Evolutionary conservation across 2,329 filamentous ascomycete genomes (phyloP), one percentile per base, ranked within the genome.

Genomic region (Talaromyces sp.): DNA sequence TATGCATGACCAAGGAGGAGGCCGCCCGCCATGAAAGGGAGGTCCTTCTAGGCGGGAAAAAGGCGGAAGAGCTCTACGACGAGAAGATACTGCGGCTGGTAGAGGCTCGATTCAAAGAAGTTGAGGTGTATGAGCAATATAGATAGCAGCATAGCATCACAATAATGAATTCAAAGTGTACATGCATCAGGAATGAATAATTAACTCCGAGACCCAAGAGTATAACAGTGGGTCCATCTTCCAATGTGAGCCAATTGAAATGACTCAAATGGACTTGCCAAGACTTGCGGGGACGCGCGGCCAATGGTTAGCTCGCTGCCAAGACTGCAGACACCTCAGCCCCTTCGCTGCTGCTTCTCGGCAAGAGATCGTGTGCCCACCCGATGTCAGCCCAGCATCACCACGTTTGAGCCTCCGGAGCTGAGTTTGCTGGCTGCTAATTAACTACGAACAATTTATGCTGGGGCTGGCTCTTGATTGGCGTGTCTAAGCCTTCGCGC

Each of bases 1-100:
- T 96, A 0, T 90, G 89, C 67, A 91, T 97, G 90, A 97, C 92
- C 0, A 96, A 92, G 73, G 92, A 97, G 63, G 92, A 97, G 75
- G 90, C 89, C 3, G 77, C 81, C 17, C 81, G 84, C 61, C 94
- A 99, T 74, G 90, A 95, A 71, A 89, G 87, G 72, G 81, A 91
- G 69, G 82, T 97, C 1, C 78, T 97, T 51, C 87, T 85, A 67
- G 89, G 85, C 0, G 83, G 81, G 1, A 89, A 87, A 75, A 75
- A 71, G 9, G 79, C 85, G 0, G 88, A 90, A 65, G 88, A 93
- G 1, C 64, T 97, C 27, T 99, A 97, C 70, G 86, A 88, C 67
- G 70, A 75, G 17, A 83, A 85, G 31, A 86, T 88, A 0, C 77
- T 96, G 55, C 80, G 84, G 59, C 79, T 81, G 61, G 89, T 97